Base-by-base conservation (phyloP, 257 asterid genomes). In the Solanum bulbocastanum region DNA sequence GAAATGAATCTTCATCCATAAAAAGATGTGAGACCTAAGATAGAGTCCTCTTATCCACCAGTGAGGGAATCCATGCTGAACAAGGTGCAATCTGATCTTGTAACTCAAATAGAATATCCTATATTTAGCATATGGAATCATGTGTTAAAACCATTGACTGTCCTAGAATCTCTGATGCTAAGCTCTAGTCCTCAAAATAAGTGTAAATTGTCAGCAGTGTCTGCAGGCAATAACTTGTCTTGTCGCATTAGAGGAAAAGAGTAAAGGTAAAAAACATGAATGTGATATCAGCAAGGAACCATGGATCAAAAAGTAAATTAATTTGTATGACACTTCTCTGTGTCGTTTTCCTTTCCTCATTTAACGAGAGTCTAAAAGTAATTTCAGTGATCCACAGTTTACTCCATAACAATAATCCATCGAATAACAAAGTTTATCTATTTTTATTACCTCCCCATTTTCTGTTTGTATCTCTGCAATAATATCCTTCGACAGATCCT, bases 401-500 rank as follows among this genome's bases (percentile, higher is more conserved):
- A 82, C 86, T 18, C 23, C 25, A 58, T 58, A 82, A 40, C 83
- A 40, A 82, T 82, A 82, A 49, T 82, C 71, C 86, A 82, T 49
- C 10, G 52, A 49, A 82, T 44, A 82, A 25, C 65, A 82, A 18
- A 18, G 15, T 27, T 30, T 5, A 73, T 5, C n/a, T 25, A 30
- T 85, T 72, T 65, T 90, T 91, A 93, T 90, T 96, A 96, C 98
- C 99, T 97, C 99, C 60, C 99, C 98, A 89, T 92, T 94, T 91
- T 97, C 99, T 88, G 99, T 98, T 88, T 93, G 98, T 89, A 97
- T 97, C 90, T 94, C 98, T 56, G 98, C 93, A 73, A 95, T 90
- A 46, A 97, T 95, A 90, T 97, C 98, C 94, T 95, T 96, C 0
- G 94, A 97, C 89, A 97, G 89, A 88, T 95, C 99, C 93, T 97